These are phyloP conservation scores for Lactarius psammicola DNA, from an alignment of 768 basidiomycete species.

Conservation along the genomic window DNA sequence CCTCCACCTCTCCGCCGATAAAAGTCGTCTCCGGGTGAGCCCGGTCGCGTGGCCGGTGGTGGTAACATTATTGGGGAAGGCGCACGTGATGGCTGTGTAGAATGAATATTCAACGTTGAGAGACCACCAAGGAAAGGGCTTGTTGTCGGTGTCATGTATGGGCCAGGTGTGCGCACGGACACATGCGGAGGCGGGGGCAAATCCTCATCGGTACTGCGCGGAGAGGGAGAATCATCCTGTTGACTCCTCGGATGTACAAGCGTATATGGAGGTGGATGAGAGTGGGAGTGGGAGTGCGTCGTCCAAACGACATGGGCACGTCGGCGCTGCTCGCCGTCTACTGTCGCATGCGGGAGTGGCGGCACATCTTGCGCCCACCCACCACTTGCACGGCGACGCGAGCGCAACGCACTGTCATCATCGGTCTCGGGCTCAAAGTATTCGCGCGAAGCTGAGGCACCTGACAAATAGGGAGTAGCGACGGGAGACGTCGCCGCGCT, in stretches of 20 bases:
- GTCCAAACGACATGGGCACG: slow-evolving; percentile 14
- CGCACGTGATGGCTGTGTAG: slow-evolving; percentile 64
- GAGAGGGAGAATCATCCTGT: slow-evolving; percentile 63
- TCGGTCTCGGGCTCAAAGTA: slow-evolving; percentile 35
- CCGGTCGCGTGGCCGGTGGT: slow-evolving; percentile 43
- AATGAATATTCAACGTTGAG: slow-evolving; percentile 72
- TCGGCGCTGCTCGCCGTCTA: slow-evolving; percentile 38
- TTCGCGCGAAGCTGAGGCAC: slow-evolving; percentile 10
- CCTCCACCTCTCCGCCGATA: slow-evolving; percentile 34
- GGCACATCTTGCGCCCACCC: slow-evolving; percentile 29
- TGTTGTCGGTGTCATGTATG: slow-evolving; percentile 60
- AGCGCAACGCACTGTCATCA: slow-evolving; percentile 46
- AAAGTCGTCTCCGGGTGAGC: slow-evolving; percentile 38
- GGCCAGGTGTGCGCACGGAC: slow-evolving; percentile 32
- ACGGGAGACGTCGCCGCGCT: slow-evolving; percentile 27
- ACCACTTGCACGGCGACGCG: slow-evolving; percentile 28
- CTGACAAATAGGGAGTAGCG: slow-evolving; percentile 22
- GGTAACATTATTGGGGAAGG: slow-evolving; percentile 70
- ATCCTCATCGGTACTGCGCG: slow-evolving; percentile 65
- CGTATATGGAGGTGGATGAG: slow-evolving; percentile 22
- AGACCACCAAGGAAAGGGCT: slow-evolving; percentile 80
- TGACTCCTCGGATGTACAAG: slow-evolving; percentile 6
- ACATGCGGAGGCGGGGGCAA: slow-evolving; percentile 38
- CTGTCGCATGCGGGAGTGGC: slow-evolving; percentile 32
- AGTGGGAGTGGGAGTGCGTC: slow-evolving; percentile 34